Conservation (phyloP, 2,329 filamentous ascomycete species). For the Fusarium sp. region DNA sequence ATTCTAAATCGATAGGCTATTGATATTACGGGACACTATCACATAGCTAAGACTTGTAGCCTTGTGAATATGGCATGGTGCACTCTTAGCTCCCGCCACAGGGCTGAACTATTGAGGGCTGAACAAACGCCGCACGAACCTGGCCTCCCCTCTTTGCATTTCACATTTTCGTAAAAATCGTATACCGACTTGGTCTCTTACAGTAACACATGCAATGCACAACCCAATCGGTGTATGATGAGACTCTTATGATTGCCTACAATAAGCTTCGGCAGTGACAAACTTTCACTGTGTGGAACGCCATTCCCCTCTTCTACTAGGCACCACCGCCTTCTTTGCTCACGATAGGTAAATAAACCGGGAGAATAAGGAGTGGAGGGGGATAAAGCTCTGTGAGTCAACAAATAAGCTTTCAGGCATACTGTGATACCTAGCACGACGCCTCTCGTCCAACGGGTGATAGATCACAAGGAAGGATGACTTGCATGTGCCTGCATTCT, state of each 20-base stretch:
- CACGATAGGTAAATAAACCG: neutral
- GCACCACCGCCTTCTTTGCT: too few species aligned
- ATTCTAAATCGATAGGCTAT: neutral
- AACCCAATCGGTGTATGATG: neutral
- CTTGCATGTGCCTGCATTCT: neutral
- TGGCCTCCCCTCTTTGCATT: neutral
- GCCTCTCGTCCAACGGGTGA: neutral
- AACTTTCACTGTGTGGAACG: neutral
- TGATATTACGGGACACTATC: neutral
- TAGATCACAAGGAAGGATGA: neutral
- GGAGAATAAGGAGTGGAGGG: neutral
- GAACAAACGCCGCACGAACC: neutral
- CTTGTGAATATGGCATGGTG: neutral
- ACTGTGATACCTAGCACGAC: neutral
- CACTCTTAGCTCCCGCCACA: neutral
- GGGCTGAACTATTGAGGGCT: neutral
- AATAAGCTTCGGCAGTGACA: neutral
- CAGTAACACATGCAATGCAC: neutral
- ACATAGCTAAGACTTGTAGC: neutral
- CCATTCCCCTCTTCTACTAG: neutral
- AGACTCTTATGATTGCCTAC: neutral
- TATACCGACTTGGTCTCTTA: fast-evolving
- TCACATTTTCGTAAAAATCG: neutral
- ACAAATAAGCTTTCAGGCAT: neutral
- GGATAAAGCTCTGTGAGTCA: too few species aligned